Conservation (phyloP, 2,329 filamentous ascomycete genomes). For the Fonsecaea pugnacius region DNA sequence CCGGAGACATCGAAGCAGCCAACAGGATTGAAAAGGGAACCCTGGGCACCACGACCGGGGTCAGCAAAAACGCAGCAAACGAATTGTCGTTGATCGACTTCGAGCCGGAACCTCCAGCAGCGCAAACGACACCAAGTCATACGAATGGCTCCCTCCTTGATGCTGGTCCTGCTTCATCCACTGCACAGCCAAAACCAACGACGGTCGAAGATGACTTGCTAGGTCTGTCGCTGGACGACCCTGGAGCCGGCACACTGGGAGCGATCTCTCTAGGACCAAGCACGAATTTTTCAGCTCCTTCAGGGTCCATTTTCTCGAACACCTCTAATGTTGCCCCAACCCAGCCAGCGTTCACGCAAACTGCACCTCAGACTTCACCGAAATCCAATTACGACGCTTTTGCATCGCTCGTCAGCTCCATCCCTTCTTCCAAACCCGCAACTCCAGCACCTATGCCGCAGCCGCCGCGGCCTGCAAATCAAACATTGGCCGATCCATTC, state of each 20-base stretch:
- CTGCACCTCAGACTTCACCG: conserved; percentile 42
- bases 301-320: conserved; percentile 30
- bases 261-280: conserved; percentile 82
- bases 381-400: conserved; percentile 64
- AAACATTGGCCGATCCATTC: conserved; percentile 62
- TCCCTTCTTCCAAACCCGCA: conserved; percentile 54
- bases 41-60: conserved; percentile 67
- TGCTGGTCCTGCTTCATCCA: conserved; percentile 49
- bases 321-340: conserved; percentile 34
- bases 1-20: conserved; percentile 84
- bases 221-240: conserved; percentile 78
- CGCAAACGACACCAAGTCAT: conserved; percentile 39
- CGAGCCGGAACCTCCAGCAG: conserved; percentile 57
- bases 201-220: conserved; percentile 88
- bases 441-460: conserved; percentile 53
- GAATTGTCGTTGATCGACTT: conserved; percentile 96
- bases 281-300: conserved; percentile 48
- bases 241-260: conserved; percentile 72
- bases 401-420: conserved; percentile 54
- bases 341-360: conserved; percentile 47
- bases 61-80: conserved; percentile 69
- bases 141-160: conserved; percentile 44
- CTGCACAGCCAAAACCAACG: conserved; percentile 57
- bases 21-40: conserved; percentile 82
- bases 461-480: conserved; percentile 46